Conservation (phyloP, 208 protist genomes). For the Trypanosomatidae sp. region DNA sequence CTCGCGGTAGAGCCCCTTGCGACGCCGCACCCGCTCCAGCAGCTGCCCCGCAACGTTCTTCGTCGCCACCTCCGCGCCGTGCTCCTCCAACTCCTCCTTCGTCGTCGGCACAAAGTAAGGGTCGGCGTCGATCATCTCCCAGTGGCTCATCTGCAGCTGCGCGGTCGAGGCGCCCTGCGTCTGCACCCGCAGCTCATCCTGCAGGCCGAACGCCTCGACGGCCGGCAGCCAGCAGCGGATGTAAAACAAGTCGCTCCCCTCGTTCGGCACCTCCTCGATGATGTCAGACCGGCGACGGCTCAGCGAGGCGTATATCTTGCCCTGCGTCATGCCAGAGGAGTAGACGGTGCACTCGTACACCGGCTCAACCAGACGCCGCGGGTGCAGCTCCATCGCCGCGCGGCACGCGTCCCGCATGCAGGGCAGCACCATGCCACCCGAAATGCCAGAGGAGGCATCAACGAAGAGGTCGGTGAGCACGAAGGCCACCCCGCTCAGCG, state of each 20-base stretch:
- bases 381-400: slow-evolving; percentile 89
- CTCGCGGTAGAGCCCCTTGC: slow-evolving; percentile 85
- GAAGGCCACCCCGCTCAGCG: slow-evolving; percentile 93
- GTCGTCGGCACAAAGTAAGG: slow-evolving; percentile 97
- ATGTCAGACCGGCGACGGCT: slow-evolving; percentile 92
- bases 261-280: slow-evolving; percentile 95
- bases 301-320: slow-evolving; percentile 90
- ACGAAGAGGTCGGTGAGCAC: slow-evolving; percentile 74
- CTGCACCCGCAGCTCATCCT: slow-evolving; percentile 91
- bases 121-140: slow-evolving; percentile 94
- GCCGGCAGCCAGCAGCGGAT: slow-evolving; percentile 96
- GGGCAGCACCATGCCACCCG: slow-evolving; percentile 93
- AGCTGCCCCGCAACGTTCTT: slow-evolving; percentile 89
- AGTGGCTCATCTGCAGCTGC: slow-evolving; percentile 96
- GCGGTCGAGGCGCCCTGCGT: slow-evolving; percentile 96
- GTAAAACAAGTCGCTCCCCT: slow-evolving; percentile 96
- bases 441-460: slow-evolving; percentile 43
- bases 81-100: slow-evolving; percentile 97
- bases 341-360: slow-evolving; percentile 97
- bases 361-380: slow-evolving; percentile 95
- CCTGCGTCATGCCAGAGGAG: slow-evolving; percentile 79
- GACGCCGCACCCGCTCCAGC: slow-evolving; percentile 82
- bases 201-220: slow-evolving; percentile 97
- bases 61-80: slow-evolving; percentile 87
- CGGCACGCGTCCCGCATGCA: slow-evolving; percentile 94